Evolutionary conservation across 139 green algal genomes (phyloP), one percentile per base, ranked within the genome.

Genomic region (Closterium sp.): DNA sequence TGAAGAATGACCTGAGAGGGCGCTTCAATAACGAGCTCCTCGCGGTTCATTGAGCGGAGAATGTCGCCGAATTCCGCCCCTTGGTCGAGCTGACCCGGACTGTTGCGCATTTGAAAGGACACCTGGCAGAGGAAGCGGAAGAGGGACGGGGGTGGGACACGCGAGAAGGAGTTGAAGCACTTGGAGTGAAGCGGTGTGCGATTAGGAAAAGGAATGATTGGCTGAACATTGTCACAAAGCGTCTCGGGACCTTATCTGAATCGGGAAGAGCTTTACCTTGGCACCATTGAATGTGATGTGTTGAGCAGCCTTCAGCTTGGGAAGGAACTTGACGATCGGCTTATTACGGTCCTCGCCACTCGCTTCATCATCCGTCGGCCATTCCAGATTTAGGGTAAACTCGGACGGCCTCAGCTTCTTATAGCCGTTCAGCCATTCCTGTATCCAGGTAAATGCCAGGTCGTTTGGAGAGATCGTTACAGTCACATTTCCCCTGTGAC

Each of bases 391-490:
- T 7, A 79, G 62, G 2, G 62, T 79, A 5, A 79, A 79, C 62
- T 79, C 62, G 62, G 62, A 79, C 62, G 62, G 62, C 11, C 62
- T 79, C 62, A 79, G 17, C 62, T 79, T 79, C 62, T 79, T 79
- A 79, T 79, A 79, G 4, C 19, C 62, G 17, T 79, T 79, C 62
- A 93, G 88, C 91, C 91, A 93, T 29, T 93, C 88, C 27, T 87
- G 38, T 0, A 93, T 31, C 91, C 91, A 93, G 27, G 22, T 29
- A 27, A 88, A 91, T 6, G 91, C 91, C 87, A 29, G 89, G 21
- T 92, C 88, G 27, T 93, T 89, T 31, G 87, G 87, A n/a, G 22
- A 87, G 28, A 93, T 89, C 22, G 38, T 85, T 24, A 93, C 50
- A 27, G 84, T 50, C 70, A 32, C 24, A 30, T 38, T 50, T 24